phyloP scores from a whole-genome alignment of 768 basidiomycete species.

The Hydnomerulius pinastri region DNA sequence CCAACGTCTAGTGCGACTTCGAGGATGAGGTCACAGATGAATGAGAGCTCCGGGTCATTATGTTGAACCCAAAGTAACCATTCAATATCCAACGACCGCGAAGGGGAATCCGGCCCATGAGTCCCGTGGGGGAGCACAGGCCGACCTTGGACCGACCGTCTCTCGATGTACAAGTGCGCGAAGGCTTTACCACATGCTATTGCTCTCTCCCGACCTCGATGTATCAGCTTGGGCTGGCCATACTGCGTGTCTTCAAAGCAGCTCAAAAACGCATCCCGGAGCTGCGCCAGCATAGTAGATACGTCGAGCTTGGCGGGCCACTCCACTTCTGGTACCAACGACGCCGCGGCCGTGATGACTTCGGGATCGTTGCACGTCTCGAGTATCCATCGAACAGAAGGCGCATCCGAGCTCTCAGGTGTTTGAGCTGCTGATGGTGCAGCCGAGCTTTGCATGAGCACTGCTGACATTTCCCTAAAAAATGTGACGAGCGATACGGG shows the following conservation, averaged over 20 bases:
- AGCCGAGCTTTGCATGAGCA: background rate
- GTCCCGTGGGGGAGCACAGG: background rate
- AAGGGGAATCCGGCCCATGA: background rate
- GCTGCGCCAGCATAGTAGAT: slow-evolving; percentile 4
- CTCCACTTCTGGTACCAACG: slow-evolving; percentile 8
- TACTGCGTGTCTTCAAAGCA: slow-evolving; percentile 10
- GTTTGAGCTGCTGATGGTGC: background rate
- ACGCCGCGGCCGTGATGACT: slow-evolving; percentile 4
- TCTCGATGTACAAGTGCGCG: slow-evolving; percentile 9
- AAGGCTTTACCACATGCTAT: slow-evolving; percentile 12
- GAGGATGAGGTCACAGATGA: slow-evolving; percentile 5
- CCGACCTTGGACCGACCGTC: background rate
- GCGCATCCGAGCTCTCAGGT: background rate
- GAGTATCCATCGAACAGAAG: slow-evolving; percentile 8
- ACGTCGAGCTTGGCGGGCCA: slow-evolving; percentile 9
- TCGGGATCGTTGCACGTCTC: slow-evolving; percentile 9
- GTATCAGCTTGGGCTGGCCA: background rate
- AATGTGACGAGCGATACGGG: background rate
- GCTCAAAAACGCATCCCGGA: slow-evolving; percentile 2
- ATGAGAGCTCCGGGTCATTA: slow-evolving; percentile 4
- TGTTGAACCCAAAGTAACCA: slow-evolving; percentile 7
- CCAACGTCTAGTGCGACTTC: background rate
- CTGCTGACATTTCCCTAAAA: background rate
- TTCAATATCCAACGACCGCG: background rate
- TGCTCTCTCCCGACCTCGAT: slow-evolving; percentile 7